These are phyloP conservation scores for Rhodotorula sp. DNA, from an alignment of 1,284 basidiomycete species.

Conservation along the genomic window DNA sequence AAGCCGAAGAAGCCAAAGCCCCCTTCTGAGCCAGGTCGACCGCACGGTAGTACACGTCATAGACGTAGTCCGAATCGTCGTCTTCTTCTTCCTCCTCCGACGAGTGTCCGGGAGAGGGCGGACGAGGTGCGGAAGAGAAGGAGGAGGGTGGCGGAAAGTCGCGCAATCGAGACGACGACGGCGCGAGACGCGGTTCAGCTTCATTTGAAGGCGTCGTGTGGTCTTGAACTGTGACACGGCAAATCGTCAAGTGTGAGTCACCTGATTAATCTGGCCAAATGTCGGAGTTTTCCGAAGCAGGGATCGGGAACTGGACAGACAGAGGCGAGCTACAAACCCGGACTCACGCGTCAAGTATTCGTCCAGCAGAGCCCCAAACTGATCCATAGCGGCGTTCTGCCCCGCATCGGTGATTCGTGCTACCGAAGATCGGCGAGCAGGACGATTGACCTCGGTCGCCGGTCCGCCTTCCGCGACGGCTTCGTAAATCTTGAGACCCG, in stretches of 20 bases:
- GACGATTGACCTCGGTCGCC: background rate
- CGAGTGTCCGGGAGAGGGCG: background rate
- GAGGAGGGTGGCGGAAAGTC: background rate
- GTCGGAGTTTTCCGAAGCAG: too few species aligned
- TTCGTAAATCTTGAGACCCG: slow-evolving; percentile 26
- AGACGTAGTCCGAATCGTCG: slow-evolving; percentile 24
- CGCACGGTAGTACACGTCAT: slow-evolving; percentile 44
- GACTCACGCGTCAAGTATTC: slow-evolving; percentile 43
- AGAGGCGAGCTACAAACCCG: too few species aligned
- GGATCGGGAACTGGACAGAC: too few species aligned
- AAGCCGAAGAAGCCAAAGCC: background rate
- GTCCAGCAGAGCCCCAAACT: slow-evolving; percentile 43
- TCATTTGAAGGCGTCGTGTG: background rate
- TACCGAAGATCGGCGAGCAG: background rate
- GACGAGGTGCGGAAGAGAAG: background rate
- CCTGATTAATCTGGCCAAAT: too few species aligned
- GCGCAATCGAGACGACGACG: slow-evolving; percentile 18
- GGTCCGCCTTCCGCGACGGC: slow-evolving; percentile 19
- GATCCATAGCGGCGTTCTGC: slow-evolving; percentile 27
- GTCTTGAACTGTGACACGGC: too few species aligned
- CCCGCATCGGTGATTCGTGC: background rate
- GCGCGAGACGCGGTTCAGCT: too few species aligned
- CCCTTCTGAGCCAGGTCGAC: background rate
- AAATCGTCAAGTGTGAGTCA: too few species aligned
- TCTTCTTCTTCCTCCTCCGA: background rate